These are phyloP conservation scores for Coemansia sp. DNA, from an alignment of 192 early-diverging fungal species.

Conservation along the genomic window DNA sequence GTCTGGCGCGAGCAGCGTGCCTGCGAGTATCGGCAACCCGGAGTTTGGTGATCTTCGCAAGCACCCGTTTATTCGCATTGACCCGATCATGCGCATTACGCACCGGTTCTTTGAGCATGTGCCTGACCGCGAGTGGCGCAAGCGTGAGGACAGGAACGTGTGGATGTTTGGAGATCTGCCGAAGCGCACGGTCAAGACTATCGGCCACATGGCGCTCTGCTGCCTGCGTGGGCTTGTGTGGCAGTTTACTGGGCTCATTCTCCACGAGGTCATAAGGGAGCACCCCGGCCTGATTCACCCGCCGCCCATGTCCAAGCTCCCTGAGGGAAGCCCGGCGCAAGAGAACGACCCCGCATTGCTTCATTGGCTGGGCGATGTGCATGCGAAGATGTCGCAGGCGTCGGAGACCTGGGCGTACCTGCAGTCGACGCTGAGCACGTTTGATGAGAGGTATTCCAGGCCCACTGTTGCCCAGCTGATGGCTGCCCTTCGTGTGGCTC, in stretches of 20 bases:
- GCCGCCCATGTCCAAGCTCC: not conserved
- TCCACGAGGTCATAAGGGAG: slow-evolving; percentile 39
- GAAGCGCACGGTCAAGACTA: slow-evolving; percentile 91
- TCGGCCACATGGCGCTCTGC: slow-evolving; percentile 77
- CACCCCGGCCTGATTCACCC: slow-evolving; percentile 20
- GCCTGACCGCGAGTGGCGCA: slow-evolving; percentile 89
- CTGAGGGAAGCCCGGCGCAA: slow-evolving; percentile 4
- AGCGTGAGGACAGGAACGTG: slow-evolving; percentile 60
- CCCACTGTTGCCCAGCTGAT: slow-evolving; percentile 35
- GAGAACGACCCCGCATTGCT: slow-evolving; percentile 14
- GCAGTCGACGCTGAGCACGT: slow-evolving; percentile 15
- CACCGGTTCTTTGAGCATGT: slow-evolving; percentile 80
- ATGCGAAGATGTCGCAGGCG: slow-evolving; percentile 18
- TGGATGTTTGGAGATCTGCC: slow-evolving; percentile 91
- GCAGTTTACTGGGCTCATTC: slow-evolving; percentile 43
- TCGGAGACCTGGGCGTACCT: slow-evolving; percentile 50
- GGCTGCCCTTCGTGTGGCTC: slow-evolving; percentile 23
- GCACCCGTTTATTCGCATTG: slow-evolving; percentile 27
- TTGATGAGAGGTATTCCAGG: not conserved
- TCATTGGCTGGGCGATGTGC: slow-evolving; percentile 29
- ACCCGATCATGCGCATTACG: slow-evolving; percentile 67
- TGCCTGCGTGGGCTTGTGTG: slow-evolving; percentile 47
- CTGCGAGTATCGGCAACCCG: slow-evolving; percentile 9
- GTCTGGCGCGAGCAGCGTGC: slow-evolving; percentile 9
- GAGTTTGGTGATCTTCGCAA: slow-evolving; percentile 5